Percentiles rank a stretch among this genome's conserved stretches.
Evolutionary conservation across 2,329 filamentous ascomycete species (phyloP).

Genomic region (Penicillium expansum): DNA sequence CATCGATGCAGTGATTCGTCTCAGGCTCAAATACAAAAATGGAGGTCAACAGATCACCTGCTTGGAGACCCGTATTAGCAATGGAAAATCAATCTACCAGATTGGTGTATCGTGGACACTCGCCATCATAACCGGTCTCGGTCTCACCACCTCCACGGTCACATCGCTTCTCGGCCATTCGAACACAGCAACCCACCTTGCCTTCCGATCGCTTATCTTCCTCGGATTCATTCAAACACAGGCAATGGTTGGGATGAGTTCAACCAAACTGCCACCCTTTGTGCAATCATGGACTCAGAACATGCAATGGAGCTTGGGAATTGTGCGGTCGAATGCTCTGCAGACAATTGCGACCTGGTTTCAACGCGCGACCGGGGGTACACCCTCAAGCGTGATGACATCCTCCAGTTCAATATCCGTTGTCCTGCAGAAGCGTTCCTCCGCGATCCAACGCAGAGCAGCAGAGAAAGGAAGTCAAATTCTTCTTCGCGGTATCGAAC

Average conservation of each 20-base stretch:
- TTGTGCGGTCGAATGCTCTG: slow-evolving; percentile 79
- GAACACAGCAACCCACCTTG: slow-evolving; percentile 90
- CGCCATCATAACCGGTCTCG: slow-evolving; percentile 79
- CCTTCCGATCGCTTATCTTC: slow-evolving; percentile 84
- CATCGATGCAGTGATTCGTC: slow-evolving; percentile 21
- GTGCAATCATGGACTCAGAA: slow-evolving; percentile 93
- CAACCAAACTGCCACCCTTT: slow-evolving; percentile 77
- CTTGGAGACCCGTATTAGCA: slow-evolving; percentile 40
- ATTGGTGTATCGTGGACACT: slow-evolving; percentile 85
- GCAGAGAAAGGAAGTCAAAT: slow-evolving; percentile 37
- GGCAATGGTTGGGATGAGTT: slow-evolving; percentile 81
- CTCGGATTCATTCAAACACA: slow-evolving; percentile 94
- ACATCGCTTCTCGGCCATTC: slow-evolving; percentile 87
- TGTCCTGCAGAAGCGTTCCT: slow-evolving; percentile 64
- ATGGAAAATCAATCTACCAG: slow-evolving; percentile 64
- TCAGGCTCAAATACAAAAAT: slow-evolving; percentile 13
- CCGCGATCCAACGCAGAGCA: slow-evolving; percentile 35
- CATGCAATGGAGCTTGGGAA: slow-evolving; percentile 97
- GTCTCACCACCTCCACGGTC: slow-evolving; percentile 77
- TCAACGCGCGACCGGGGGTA: slow-evolving; percentile 86
- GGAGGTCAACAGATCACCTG: slow-evolving; percentile 13
- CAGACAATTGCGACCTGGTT: slow-evolving; percentile 93
- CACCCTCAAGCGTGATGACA: slow-evolving; percentile 72
- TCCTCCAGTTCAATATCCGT: slow-evolving; percentile 72
- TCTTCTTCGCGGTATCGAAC: slow-evolving; percentile 75